Evolutionary conservation across 208 protist species (phyloP).

Genomic region (Entamoeba invadens): DNA sequence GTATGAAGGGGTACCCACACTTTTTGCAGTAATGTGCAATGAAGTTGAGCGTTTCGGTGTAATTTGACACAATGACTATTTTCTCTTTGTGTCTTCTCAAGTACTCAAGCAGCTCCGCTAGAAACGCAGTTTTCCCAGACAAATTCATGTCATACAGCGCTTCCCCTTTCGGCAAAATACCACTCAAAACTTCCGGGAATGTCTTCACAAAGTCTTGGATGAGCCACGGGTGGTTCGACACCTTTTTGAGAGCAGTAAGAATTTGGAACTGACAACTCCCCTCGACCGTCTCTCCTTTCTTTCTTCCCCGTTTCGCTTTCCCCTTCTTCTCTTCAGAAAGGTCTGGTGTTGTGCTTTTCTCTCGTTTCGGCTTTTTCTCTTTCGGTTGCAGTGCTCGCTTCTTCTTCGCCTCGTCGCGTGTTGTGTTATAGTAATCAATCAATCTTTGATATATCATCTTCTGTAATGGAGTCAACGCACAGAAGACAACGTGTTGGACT

Average conservation of each 20-base stretch:
- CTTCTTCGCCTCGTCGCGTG: neutral
- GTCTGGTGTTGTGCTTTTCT: no score
- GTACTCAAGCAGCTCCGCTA: neutral
- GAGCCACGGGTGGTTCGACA: neutral
- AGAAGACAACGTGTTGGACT: slow-evolving; percentile 65
- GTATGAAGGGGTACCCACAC: neutral
- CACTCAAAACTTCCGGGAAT: neutral
- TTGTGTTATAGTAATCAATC: neutral
- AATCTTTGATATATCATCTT: slow-evolving; percentile 12
- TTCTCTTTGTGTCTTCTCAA: neutral
- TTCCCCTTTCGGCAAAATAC: neutral
- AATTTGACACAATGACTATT: neutral
- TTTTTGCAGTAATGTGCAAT: slow-evolving; percentile 1
- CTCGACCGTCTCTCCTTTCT: no score
- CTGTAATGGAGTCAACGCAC: slow-evolving; percentile 52
- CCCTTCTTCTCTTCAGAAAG: slow-evolving; percentile 8
- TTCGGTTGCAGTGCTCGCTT: no score
- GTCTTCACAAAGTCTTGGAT: neutral
- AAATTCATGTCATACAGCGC: neutral
- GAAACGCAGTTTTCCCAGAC: neutral
- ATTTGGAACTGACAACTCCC: neutral
- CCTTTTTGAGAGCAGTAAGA: neutral
- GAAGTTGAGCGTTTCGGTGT: neutral
- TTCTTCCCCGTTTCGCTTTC: slow-evolving; percentile 2
- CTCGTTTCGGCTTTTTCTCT: no score